phyloP scores from a whole-genome alignment of 805 yeast species.

The Wickerhamiella dianesei region DNA sequence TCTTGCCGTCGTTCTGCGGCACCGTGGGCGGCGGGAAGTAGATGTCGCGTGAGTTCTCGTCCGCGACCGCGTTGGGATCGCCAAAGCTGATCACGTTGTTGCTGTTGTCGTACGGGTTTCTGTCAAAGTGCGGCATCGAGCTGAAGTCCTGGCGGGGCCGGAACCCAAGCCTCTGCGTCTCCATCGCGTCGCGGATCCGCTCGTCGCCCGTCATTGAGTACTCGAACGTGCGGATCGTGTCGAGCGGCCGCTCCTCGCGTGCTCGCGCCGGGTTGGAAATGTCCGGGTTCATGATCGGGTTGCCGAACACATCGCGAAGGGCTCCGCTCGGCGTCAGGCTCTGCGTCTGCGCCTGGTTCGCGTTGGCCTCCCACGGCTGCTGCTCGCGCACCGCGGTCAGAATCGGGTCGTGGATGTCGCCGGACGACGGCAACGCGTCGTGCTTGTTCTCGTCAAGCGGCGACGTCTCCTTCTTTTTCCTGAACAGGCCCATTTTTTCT shows the following conservation, averaged over 20 bases:
- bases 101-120: constrained; percentile 26
- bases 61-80: constrained; percentile 30
- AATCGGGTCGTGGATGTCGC: constrained; percentile 74
- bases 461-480: constrained; percentile 13
- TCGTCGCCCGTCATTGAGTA: constrained; percentile 86
- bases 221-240: constrained; percentile 88
- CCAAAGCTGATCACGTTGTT: constrained; percentile 30
- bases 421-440: constrained; percentile 20
- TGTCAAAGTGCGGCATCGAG: constrained; percentile 45
- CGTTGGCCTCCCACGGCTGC: constrained; percentile 76
- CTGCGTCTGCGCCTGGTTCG: constrained; percentile 24
- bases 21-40: constrained; percentile 34
- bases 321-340: constrained; percentile 39
- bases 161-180: constrained; percentile 70
- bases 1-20: constrained; percentile 32
- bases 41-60: constrained; percentile 23
- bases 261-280: constrained; percentile 85
- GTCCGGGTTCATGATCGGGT: constrained; percentile 64
- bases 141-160: constrained; percentile 50
- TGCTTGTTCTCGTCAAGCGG: constrained; percentile 3
- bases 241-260: constrained; percentile 92
- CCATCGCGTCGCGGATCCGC: constrained; percentile 65
- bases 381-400: constrained; percentile 86
- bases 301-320: constrained; percentile 74
- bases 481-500: constrained; percentile 19